Percentiles rank a stretch among this genome's conserved stretches.
Conservation (phyloP, 2,329 filamentous ascomycete genomes). For the Salinomyces thailandicus region DNA sequence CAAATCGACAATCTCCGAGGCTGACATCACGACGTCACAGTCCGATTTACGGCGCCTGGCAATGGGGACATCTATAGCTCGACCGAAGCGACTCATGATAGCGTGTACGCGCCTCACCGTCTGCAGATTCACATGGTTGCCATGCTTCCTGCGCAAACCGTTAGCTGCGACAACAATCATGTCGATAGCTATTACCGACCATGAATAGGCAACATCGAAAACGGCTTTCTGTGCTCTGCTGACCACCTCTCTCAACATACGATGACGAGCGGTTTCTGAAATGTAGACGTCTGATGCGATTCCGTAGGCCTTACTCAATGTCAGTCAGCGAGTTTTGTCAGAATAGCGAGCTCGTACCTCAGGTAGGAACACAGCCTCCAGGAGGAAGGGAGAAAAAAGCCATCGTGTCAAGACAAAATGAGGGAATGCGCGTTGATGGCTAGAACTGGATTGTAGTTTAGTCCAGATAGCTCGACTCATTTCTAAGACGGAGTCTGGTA, state of each 20-base stretch:
- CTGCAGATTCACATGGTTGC: constrained; percentile 51
- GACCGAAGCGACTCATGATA: constrained; percentile 59
- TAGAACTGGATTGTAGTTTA: constrained; percentile 54
- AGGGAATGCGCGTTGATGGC: constrained; percentile 59
- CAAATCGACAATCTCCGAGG: constrained; percentile 68
- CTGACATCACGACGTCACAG: constrained; percentile 43
- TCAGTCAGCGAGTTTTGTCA: constrained; percentile 28
- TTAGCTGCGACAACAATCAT: no score
- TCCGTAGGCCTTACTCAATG: constrained; percentile 44
- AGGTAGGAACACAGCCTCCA: constrained; percentile 75
- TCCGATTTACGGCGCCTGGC: no score
- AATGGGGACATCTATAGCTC: neutral
- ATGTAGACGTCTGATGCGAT: constrained; percentile 83
- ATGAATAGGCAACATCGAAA: constrained; percentile 59
- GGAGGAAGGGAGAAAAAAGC: constrained; percentile 80
- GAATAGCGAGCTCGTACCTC: constrained; percentile 53
- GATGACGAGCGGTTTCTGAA: constrained; percentile 79
- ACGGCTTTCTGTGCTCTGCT: constrained; percentile 70
- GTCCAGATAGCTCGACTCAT: constrained; percentile 74
- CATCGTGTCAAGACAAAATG: constrained; percentile 82
- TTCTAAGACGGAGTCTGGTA: constrained; percentile 75
- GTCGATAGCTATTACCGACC: constrained; percentile 34
- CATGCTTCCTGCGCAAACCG: constrained; percentile 39
- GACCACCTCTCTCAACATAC: constrained; percentile 61
- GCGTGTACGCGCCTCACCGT: constrained; percentile 61